Evolutionary conservation across 345 rosid genomes (phyloP).

Genomic region (Acer negundo): DNA sequence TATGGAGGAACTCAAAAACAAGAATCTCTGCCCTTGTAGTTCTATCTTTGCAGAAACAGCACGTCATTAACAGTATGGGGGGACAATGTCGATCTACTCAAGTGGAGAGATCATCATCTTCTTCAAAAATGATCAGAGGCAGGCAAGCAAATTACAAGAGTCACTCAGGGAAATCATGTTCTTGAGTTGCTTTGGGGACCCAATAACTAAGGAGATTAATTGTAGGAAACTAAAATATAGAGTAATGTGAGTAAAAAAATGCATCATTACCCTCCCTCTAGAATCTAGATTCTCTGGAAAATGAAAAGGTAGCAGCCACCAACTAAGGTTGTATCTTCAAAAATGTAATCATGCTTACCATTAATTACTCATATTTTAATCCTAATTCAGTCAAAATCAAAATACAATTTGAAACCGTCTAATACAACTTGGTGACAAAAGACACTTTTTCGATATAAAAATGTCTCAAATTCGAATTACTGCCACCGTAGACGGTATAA

Average conservation of each 20-base stretch:
- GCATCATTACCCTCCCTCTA: not conserved
- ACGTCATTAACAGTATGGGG: conserved; percentile 18
- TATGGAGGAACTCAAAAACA: conserved; percentile 13
- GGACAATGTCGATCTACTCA: conserved; percentile 10
- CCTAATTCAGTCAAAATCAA: not conserved
- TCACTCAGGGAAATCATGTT: conserved; percentile 10
- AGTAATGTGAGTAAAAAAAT: no score
- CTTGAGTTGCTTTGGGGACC: conserved; percentile 19
- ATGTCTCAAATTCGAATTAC: no score
- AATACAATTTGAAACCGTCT: no score
- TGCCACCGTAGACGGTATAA: no score
- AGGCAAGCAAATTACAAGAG: not conserved
- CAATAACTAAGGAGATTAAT: not conserved
- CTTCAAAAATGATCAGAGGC: not conserved
- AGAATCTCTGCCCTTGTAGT: conserved; percentile 7
- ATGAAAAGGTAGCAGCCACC: no score
- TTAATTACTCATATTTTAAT: no score
- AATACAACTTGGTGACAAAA: no score
- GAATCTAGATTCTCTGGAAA: no score
- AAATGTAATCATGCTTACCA: not conserved
- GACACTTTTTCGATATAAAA: no score
- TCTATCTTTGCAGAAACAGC: not conserved
- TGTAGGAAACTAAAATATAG: no score
- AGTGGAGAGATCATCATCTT: not conserved
- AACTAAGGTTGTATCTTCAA: no score